phyloP scores from a whole-genome alignment of 441 rosid species.

The Pelargonium citronellum region DNA sequence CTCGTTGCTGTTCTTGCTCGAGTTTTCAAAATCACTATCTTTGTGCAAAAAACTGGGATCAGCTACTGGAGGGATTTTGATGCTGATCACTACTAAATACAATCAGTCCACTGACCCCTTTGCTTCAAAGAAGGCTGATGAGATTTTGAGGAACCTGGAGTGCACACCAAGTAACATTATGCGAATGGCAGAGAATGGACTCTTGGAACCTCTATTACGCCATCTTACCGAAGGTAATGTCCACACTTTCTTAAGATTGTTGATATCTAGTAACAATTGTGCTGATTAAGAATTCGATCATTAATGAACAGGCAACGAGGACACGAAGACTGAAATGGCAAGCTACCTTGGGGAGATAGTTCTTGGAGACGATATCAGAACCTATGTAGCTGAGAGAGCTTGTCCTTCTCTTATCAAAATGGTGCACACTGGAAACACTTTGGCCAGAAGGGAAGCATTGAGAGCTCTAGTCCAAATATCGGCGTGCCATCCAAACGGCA shows the following conservation, averaged over 20 bases:
- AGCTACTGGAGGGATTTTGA: constrained; percentile 58
- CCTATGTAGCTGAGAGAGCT: constrained; percentile 62
- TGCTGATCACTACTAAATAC: constrained; percentile 63
- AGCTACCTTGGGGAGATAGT: constrained; percentile 57
- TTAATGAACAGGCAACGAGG: constrained; percentile 48
- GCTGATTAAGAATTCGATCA: constrained; percentile 7
- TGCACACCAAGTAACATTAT: constrained; percentile 49
- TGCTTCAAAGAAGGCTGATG: constrained; percentile 53
- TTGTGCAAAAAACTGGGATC: constrained; percentile 53
- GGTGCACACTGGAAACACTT: constrained; percentile 51
- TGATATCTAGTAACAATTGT: constrained; percentile 8
- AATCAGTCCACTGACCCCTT: constrained; percentile 40
- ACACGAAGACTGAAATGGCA: constrained; percentile 65
- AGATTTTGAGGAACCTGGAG: constrained; percentile 61
- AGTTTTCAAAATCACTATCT: constrained; percentile 52
- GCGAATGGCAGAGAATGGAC: constrained; percentile 83
- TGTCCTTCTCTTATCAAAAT: constrained; percentile 54
- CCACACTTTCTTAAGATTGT: background rate
- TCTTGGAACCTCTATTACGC: constrained; percentile 64
- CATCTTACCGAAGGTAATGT: constrained; percentile 62
- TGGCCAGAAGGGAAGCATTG: constrained; percentile 52
- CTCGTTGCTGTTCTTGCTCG: constrained; percentile 51
- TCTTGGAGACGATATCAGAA: constrained; percentile 53
- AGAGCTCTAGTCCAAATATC: constrained; percentile 65
- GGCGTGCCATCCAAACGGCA: constrained; percentile 52